phyloP scores from a whole-genome alignment of 805 yeast species.

The Schwanniomyces pseudopolymorphus region DNA sequence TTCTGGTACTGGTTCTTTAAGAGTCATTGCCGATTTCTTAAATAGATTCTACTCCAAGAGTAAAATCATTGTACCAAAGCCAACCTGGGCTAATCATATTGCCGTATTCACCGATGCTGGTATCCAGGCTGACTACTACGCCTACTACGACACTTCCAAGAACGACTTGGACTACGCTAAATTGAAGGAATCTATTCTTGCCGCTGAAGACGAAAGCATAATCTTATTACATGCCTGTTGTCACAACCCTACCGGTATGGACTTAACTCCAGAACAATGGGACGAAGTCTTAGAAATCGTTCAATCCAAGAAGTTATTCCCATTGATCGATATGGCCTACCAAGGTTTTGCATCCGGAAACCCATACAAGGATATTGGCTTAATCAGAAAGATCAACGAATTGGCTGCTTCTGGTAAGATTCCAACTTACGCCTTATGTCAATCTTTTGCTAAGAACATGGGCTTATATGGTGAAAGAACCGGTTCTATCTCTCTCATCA shows the following conservation, averaged over 20 bases:
- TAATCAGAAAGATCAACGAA: slow-evolving; percentile 46
- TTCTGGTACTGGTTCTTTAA: slow-evolving; percentile 93
- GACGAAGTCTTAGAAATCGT: slow-evolving; percentile 64
- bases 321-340: slow-evolving; percentile 90
- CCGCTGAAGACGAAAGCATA: slow-evolving; percentile 57
- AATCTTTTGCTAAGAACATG: slow-evolving; percentile 49
- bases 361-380: slow-evolving; percentile 63
- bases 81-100: slow-evolving; percentile 93
- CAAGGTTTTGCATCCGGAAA: slow-evolving; percentile 93
- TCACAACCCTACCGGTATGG: slow-evolving; percentile 97
- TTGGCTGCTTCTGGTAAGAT: slow-evolving; percentile 50
- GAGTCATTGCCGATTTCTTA: slow-evolving; percentile 80
- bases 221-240: slow-evolving; percentile 91
- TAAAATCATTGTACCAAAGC: slow-evolving; percentile 73
- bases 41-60: slow-evolving; percentile 54
- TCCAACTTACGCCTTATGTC: slow-evolving; percentile 53
- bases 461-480: slow-evolving; percentile 56
- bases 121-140: slow-evolving; percentile 57
- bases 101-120: slow-evolving; percentile 79
- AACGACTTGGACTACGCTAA: slow-evolving; percentile 67
- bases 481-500: slow-evolving; percentile 71
- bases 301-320: slow-evolving; percentile 59
- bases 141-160: slow-evolving; percentile 64
- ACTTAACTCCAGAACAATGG: slow-evolving; percentile 84
- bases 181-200: slow-evolving; percentile 56